Evolutionary conservation across 2,329 filamentous ascomycete species (phyloP), one percentile per base, ranked within the genome.

Genomic region (Hortaea sp.): DNA sequence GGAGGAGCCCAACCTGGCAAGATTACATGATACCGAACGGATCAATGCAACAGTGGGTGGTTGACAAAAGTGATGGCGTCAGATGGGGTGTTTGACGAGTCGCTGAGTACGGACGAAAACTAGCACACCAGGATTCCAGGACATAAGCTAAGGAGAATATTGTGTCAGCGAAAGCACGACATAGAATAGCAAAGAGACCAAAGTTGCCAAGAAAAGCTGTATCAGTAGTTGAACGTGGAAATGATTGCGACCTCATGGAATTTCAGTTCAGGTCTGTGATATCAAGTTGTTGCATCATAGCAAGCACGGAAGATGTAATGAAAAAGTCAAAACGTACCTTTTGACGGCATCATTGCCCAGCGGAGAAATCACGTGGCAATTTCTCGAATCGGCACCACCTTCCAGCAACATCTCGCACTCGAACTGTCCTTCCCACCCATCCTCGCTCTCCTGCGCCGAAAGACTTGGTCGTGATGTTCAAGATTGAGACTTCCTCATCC

Each of bases 371-470:
- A 31, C 27, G 29, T 27, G 10, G 35, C 41, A 39, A 27, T 5
- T 35, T 37, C 29, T 55, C 44, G 43, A 68, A 68, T 0, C 29
- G 44, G 50, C 66, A 73, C 71, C 71, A 74, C 43, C 70, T 63
- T 43, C 57, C 64, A 13, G 66, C 69, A 29, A 73, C 60, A n/a
- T 57, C 57, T 47, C 63, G 65, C 5, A 65, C 57, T 44, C 62
- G 67, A 35, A 73, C 66, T 4, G 67, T 73, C n/a, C 71, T 63
- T 5, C 71, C 71, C n/a, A 68, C 69, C 70, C 69, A 72, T 6
- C 66, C 64, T 46, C 65, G 59, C 32, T 70, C 62, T 9, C 62
- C 59, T 32, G 55, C 55, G n/a, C 63, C 62, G 29, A 65, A 63
- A 27, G 56, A 60, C 47, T 63, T 70, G 27, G 67, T 68, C 4